Base-by-base conservation (phyloP, 2,329 filamentous ascomycete genomes). In the Colletotrichum tanaceti region DNA sequence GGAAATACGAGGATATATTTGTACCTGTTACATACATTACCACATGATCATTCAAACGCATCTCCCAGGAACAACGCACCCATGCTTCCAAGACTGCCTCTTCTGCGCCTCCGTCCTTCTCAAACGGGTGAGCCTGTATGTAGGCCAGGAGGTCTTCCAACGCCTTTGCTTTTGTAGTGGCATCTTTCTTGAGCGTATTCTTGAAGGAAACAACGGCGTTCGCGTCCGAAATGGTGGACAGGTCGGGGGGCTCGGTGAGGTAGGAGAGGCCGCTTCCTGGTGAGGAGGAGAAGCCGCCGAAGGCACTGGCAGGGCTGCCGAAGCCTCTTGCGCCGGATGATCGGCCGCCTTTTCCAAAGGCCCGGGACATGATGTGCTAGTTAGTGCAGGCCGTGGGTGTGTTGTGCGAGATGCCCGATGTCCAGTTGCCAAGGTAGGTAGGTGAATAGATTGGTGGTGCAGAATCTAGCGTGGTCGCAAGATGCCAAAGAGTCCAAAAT, bases 131-230 rank as follows among this genome's bases (percentile, higher is more conserved):
- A 14, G 80, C 79, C 72, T 85, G 84, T 46, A 93, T 83, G 75
- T 91, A 87, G 41, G 86, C 78, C 55, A 93, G 85, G 22, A 99
- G 81, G 60, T 98, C 95, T 74, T 98, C 94, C 35, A 99, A 83
- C 0, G 93, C 95, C 78, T 95, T 97, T 9, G 91, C 86, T 77
- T 97, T 97, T 44, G 96, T 99, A 13, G 90, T 97, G 75, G 90
- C 91, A 81, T 98, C 95, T 80, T 96, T 97, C 82, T 98, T 99
- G 58, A 90, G 86, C 4, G 98, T 81, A 73, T 97, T 97, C 80
- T 98, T 97, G 82, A 98, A 93, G n/a, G 90, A 89, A 16, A 98
- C 94, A 44, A 95, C 89, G 44, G 95, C 85, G 75, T 96, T 92
- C 9, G 94, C 87, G 73, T 97, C 90, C 52, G 90, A 91, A 68